These are phyloP conservation scores for Russula abietina DNA, from an alignment of 768 basidiomycete species.

Conservation along the genomic window DNA sequence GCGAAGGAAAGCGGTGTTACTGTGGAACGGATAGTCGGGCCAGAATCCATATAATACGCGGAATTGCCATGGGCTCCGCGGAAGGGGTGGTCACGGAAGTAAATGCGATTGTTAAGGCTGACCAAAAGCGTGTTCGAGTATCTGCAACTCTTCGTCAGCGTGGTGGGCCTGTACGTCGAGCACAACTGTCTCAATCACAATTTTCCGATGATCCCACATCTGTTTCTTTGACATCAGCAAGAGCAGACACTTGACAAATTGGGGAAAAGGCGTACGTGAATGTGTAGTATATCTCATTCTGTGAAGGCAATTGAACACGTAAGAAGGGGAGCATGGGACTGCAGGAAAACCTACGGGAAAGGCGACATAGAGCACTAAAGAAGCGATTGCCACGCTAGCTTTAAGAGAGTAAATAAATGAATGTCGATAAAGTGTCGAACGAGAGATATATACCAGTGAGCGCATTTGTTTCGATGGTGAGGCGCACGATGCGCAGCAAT, in stretches of 20 bases:
- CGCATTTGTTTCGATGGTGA: conserved; percentile 29
- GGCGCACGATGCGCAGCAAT: conserved; percentile 25
- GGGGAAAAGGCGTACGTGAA: conserved; percentile 1
- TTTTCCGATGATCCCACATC: conserved; percentile 26
- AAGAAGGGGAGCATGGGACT: not conserved
- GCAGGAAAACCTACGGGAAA: conserved; percentile 14
- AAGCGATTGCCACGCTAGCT: conserved; percentile 13
- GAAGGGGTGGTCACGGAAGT: conserved; percentile 12
- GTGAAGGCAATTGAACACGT: not conserved
- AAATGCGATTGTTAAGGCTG: conserved; percentile 26
- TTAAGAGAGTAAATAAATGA: not conserved
- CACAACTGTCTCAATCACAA: conserved; percentile 4
- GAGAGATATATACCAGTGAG: conserved; percentile 17
- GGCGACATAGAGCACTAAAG: conserved; percentile 12
- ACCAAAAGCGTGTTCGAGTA: conserved; percentile 29
- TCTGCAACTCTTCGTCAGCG: not conserved
- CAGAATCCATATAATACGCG: not conserved
- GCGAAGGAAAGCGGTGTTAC: not conserved
- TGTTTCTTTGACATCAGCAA: conserved; percentile 1
- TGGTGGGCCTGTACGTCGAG: not conserved
- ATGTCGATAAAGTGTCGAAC: not conserved
- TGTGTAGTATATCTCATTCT: conserved; percentile 19
- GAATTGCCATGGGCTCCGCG: too few relatives aligned
- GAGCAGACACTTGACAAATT: not conserved
- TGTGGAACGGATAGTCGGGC: not conserved